Evolutionary conservation across 1,139 yeast genomes (phyloP).

Genomic region (Yamadazyma jaroonii): DNA sequence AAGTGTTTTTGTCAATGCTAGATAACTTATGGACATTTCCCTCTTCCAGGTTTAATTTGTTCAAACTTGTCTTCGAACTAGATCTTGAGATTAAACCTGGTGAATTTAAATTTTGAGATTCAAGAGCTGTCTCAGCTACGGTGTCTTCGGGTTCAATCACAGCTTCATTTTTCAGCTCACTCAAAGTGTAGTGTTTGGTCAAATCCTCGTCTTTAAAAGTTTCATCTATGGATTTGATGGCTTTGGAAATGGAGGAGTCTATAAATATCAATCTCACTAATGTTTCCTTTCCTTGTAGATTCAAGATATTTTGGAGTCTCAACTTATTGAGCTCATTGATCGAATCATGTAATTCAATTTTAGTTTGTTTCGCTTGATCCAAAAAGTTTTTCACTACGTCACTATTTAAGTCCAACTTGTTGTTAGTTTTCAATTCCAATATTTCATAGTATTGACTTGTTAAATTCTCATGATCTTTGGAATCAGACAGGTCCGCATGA

Average conservation of each 20-base stretch:
- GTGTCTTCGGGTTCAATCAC: slow-evolving; percentile 3
- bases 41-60: slow-evolving; percentile 36
- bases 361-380: slow-evolving; percentile 38
- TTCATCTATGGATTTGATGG: slow-evolving; percentile 50
- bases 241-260: slow-evolving; percentile 69
- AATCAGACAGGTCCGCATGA: slow-evolving; percentile 5
- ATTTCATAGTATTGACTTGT: slow-evolving; percentile 38
- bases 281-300: slow-evolving; percentile 70
- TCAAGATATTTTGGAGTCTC: slow-evolving; percentile 52
- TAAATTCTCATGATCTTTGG: slow-evolving; percentile 18
- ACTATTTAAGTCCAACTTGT: slow-evolving; percentile 25
- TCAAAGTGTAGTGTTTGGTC: slow-evolving; percentile 8
- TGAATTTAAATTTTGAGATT: slow-evolving; percentile 1
- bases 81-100: slow-evolving; percentile 33
- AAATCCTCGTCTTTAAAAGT: slow-evolving; percentile 24
- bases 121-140: not conserved
- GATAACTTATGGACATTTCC: slow-evolving; percentile 37
- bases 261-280: slow-evolving; percentile 63
- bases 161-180: slow-evolving; percentile 11
- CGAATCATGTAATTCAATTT: slow-evolving; percentile 47
- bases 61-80: slow-evolving; percentile 35
- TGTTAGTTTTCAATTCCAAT: slow-evolving; percentile 26
- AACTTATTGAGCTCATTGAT: slow-evolving; percentile 56
- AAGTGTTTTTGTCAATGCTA: slow-evolving; percentile 17
- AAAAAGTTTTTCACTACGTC: slow-evolving; percentile 41